Evolutionary conservation across 2,329 filamentous ascomycete genomes (phyloP).

Genomic region (Mycosphaerella sp.): DNA sequence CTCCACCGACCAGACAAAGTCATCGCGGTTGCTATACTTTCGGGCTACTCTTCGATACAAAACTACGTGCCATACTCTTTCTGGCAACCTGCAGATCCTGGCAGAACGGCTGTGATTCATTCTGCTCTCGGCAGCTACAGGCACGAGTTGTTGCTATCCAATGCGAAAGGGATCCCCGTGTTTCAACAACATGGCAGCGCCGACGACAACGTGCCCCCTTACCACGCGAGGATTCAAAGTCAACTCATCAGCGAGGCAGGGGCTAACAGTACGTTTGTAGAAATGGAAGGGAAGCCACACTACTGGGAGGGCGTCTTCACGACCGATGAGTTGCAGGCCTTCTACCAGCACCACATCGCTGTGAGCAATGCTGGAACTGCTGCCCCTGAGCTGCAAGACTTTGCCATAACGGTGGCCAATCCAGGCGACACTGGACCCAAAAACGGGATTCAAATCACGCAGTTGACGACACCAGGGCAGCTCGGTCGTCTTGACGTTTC

Average conservation of each 20-base stretch:
- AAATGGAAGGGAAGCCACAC: conserved; percentile 46
- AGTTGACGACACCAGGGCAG: conserved; percentile 46
- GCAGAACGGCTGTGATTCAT: conserved; percentile 43
- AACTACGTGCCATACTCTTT: conserved; percentile 53
- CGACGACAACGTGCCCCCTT: conserved; percentile 55
- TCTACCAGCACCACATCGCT: conserved; percentile 41
- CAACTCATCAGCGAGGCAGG: conserved; percentile 43
- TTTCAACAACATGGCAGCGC: conserved; percentile 51
- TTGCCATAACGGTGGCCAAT: conserved; percentile 46
- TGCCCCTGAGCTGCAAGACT: conserved; percentile 31
- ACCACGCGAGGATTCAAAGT: conserved; percentile 51
- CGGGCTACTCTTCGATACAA: conserved; percentile 54
- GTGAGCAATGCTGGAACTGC: conserved; percentile 14
- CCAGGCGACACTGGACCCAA: conserved; percentile 49
- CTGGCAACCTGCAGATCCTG: conserved; percentile 51
- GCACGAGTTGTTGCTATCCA: conserved; percentile 50
- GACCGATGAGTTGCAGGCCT: conserved; percentile 43
- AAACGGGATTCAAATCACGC: conserved; percentile 46
- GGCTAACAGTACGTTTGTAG: conserved; percentile 43
- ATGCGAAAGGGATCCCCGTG: conserved; percentile 48
- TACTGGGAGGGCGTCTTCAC: conserved; percentile 53
- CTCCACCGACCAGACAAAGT: conserved; percentile 53
- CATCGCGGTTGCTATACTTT: conserved; percentile 51
- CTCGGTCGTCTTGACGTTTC: conserved; percentile 45
- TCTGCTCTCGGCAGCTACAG: conserved; percentile 47